Conservation (phyloP, 2,329 filamentous ascomycete genomes). For the Delphinella strobiligena region DNA sequence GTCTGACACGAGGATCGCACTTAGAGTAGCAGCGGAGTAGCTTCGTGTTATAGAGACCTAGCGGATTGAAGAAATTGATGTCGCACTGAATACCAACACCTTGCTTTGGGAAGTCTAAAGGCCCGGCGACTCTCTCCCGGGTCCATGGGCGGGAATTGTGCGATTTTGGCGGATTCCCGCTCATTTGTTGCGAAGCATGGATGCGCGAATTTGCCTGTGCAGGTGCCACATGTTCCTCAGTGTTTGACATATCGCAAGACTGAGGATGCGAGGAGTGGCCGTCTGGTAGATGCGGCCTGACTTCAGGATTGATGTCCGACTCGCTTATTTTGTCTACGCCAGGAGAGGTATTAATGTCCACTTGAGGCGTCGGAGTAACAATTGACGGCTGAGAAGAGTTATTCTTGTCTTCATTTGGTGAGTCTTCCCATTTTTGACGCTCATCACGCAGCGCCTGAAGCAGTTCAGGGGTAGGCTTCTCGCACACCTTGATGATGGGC, state of each 20-base stretch:
- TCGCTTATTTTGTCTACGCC: not conserved
- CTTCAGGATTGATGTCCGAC: no score
- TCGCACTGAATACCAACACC: constrained; percentile 79
- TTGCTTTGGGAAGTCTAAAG: constrained; percentile 64
- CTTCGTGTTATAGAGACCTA: constrained; percentile 72
- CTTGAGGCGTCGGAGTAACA: constrained; percentile 6
- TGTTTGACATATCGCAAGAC: not conserved
- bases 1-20: constrained; percentile 64
- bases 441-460: constrained; percentile 50
- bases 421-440: constrained; percentile 58
- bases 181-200: constrained; percentile 4
- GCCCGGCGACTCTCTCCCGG: constrained; percentile 34
- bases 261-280: no score
- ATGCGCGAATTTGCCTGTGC: not conserved
- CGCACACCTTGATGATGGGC: constrained; percentile 78
- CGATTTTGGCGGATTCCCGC: constrained; percentile 12
- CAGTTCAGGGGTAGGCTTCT: constrained; percentile 52
- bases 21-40: constrained; percentile 74
- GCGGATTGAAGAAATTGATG: constrained; percentile 79
- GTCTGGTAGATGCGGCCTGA: no score
- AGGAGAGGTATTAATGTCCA: not conserved
- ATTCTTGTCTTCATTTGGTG: constrained; percentile 34
- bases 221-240: not conserved
- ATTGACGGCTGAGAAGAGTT: constrained; percentile 8
- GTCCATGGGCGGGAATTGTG: constrained; percentile 23